Base-by-base conservation (phyloP, 2,329 filamentous ascomycete genomes). In the Fusarium devonianum region DNA sequence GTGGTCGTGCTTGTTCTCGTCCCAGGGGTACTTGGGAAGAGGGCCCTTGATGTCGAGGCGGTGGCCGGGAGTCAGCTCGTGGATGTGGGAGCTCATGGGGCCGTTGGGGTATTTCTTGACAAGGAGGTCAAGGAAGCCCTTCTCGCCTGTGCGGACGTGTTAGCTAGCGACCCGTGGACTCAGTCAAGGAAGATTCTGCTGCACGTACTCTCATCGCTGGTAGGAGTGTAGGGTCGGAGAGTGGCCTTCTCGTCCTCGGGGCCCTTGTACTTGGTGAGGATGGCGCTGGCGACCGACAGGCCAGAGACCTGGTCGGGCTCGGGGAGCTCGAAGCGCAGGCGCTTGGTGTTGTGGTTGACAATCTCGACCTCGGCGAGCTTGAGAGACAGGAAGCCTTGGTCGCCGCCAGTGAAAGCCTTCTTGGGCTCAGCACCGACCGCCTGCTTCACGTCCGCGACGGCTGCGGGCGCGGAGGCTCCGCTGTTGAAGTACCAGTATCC, bases 261-360 rank as follows among this genome's bases (percentile, higher is more conserved):
- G 5, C 87, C 86, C 79, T 96, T 91, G 81, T 86, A 97, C 77
- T 95, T 96, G 62, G 94, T 94, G 70, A 99, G 79, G 63, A 99
- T 75, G 34, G 92, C 92, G 82, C 90, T 96, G 49, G 93, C 86
- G 57, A 96, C 78, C 25, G 82, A 75, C 50, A 99, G 77, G 33
- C 94, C 94, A 49, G 90, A 93, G 42, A 96, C 87, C 74, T 88
- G 84, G 70, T 96, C 88, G 56, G 84, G 80, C 71, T 95, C 89
- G 12, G 90, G 90, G 32, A 97, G 85, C 67, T 87, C 85, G 75
- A 99, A 97, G 65, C 89, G 86, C 70, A 97, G 81, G 66, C 84
- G 87, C 85, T 97, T 97, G 66, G 92, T 95, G 81, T 97, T 97
- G 81, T 92, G 89, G 79, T 91, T 97, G 76, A 97, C 75, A 34